Evolutionary conservation across 495 filamentous ascomycete genomes (phyloP), one percentile per base, ranked within the genome.

Genomic region (Elasticomyces elasticus): DNA sequence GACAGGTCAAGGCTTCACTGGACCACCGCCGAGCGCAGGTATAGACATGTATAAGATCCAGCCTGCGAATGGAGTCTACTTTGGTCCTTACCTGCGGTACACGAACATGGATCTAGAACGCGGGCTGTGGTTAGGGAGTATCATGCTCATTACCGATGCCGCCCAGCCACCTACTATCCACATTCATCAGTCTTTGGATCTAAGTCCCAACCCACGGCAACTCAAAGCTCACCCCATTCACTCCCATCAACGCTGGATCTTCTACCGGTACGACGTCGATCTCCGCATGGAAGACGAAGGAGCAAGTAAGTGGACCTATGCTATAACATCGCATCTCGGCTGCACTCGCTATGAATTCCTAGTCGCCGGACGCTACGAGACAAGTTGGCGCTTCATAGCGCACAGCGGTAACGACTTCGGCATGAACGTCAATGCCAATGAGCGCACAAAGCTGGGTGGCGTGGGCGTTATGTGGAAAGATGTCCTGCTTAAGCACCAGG

Each of bases 401-500:
- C 92, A 92, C 49, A 94, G 87, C 3, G 89, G 90, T 10, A 97
- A 97, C 63, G 92, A 97, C 65, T 98, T 97, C 69, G 82, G 86
- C 1, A 73, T 94, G 25, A 85, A 82, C 57, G 89, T 94, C 0
- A 88, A 80, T 59, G 80, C 87, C 49, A 87, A 84, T 62, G 92
- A 97, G 64, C 80, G 89, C 17, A 76, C 81, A 49, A 84, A 83
- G 44, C 73, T 96, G 1, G 94, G 94, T 23, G 92, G 92, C 0
- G 76, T 89, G 7, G 87, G 89, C 0, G 89, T 87, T 65, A 94
- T 98, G 92, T 98, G 92, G 92, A 95, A 95, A 60, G 92, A 98
- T 63, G 88, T 98, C 27, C 79, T 98, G 69, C 90, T 95, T 68
- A 97, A 95, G 74, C 94, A 98, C 67, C 79, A 86, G 37, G 92